Conservation (phyloP, 345 rosid species). For the Lagerstroemia speciosa region DNA sequence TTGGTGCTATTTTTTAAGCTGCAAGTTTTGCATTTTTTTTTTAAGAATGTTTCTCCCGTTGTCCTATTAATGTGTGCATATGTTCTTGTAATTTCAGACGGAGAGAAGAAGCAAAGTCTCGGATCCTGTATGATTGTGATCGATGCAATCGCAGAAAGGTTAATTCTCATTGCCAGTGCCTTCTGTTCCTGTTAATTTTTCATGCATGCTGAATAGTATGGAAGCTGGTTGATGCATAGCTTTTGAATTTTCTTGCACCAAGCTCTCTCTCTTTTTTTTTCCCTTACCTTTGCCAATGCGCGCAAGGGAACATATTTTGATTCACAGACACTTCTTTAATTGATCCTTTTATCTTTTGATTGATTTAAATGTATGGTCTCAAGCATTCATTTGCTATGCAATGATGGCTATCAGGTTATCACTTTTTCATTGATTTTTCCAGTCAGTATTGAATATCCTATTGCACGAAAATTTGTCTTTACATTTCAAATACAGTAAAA, state of each 20-base stretch:
- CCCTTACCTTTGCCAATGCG: no score
- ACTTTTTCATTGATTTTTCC: background rate
- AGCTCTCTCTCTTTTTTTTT: background rate
- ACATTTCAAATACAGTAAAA: background rate
- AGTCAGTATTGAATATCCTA: background rate
- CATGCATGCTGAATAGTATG: background rate
- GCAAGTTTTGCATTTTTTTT: slow-evolving; percentile 1
- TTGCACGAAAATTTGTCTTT: background rate
- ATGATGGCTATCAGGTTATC: background rate
- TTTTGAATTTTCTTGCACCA: background rate
- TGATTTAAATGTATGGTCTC: background rate
- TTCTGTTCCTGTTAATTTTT: background rate
- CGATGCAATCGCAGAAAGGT: slow-evolving; percentile 36
- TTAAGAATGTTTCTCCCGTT: background rate
- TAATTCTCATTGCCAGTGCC: slow-evolving; percentile 1
- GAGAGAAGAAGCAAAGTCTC: slow-evolving; percentile 30
- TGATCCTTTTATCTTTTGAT: background rate
- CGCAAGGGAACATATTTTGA: background rate
- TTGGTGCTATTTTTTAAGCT: background rate
- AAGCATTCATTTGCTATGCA: background rate
- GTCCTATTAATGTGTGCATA: slow-evolving; percentile 2
- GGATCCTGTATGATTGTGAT: slow-evolving; percentile 24
- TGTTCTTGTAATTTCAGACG: slow-evolving; percentile 24
- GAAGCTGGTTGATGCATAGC: background rate
- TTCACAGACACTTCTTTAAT: background rate